phyloP scores from a whole-genome alignment of 2,329 filamentous ascomycete genomes.

The Colletotrichum sansevieriae region DNA sequence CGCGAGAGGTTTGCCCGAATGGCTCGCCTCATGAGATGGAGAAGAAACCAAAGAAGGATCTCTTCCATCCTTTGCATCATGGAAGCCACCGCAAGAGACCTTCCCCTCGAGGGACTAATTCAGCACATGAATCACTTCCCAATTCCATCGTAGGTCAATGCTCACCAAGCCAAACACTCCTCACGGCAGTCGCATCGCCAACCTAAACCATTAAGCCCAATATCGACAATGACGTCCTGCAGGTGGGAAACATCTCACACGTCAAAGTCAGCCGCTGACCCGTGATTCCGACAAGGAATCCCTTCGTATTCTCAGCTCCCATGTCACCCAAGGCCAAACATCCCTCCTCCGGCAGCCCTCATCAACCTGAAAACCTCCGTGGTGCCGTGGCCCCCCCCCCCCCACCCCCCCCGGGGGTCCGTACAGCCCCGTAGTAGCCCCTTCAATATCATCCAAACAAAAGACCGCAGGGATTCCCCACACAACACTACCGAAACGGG shows the following conservation, averaged over 20 bases:
- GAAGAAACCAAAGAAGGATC: too few relatives aligned
- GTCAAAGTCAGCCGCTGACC: background rate
- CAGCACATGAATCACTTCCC: background rate
- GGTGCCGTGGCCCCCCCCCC: slow-evolving; percentile 1
- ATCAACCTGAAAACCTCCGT: slow-evolving; percentile 26
- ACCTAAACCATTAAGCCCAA: background rate
- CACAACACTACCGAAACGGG: slow-evolving; percentile 17
- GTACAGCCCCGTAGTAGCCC: slow-evolving; percentile 20
- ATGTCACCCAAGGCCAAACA: slow-evolving; percentile 11
- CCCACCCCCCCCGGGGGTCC: background rate
- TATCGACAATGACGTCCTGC: slow-evolving; percentile 25
- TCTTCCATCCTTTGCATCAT: too few relatives aligned
- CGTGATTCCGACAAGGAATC: background rate
- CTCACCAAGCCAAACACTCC: background rate
- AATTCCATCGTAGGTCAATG: background rate
- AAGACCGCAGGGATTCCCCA: slow-evolving; percentile 31
- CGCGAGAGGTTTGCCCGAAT: too few relatives aligned
- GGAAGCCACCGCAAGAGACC: too few relatives aligned
- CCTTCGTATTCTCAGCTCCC: background rate
- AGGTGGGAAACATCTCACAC: slow-evolving; percentile 18
- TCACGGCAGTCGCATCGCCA: background rate
- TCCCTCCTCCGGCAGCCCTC: background rate
- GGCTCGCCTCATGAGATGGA: too few relatives aligned
- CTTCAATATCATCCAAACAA: slow-evolving; percentile 37
- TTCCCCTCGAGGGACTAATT: background rate